phyloP scores from a whole-genome alignment of 768 basidiomycete species.

The Lentinula guzmanii region DNA sequence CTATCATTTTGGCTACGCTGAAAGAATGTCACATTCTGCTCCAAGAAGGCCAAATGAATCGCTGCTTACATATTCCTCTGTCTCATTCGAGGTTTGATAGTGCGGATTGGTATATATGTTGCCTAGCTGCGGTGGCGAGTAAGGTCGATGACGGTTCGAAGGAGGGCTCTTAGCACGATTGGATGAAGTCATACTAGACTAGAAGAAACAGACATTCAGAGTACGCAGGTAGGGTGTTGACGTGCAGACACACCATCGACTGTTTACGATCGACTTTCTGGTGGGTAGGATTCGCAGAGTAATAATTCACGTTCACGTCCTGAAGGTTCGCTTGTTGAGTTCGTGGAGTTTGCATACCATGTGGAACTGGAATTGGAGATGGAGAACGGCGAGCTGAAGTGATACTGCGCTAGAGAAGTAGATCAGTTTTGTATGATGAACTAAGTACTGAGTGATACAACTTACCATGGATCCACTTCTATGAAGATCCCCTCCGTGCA shows the following conservation, averaged over 20 bases:
- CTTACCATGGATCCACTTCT: conserved; percentile 33
- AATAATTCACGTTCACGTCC: not conserved
- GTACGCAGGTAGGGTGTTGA: too few species aligned
- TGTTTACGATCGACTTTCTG: not conserved
- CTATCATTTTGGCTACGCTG: not conserved
- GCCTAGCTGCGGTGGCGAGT: not conserved
- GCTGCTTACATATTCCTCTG: not conserved
- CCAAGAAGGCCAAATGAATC: too few species aligned
- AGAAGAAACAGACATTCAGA: not conserved
- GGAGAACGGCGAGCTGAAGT: not conserved
- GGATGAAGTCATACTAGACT: not conserved
- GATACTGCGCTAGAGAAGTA: not conserved
- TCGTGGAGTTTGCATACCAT: not conserved
- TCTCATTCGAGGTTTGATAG: not conserved
- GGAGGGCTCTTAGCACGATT: conserved; percentile 2
- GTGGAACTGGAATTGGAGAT: not conserved
- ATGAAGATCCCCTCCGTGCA: conserved; percentile 16
- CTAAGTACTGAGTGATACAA: not conserved
- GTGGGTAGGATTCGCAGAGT: not conserved
- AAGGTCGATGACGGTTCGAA: not conserved
- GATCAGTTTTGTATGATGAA: not conserved
- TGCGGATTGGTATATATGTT: conserved; percentile 5
- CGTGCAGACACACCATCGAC: not conserved
- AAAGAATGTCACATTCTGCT: not conserved
- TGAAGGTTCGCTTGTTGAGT: not conserved